phyloP scores from a whole-genome alignment of 139 green algal species.

The Coccomyxa sp. region DNA sequence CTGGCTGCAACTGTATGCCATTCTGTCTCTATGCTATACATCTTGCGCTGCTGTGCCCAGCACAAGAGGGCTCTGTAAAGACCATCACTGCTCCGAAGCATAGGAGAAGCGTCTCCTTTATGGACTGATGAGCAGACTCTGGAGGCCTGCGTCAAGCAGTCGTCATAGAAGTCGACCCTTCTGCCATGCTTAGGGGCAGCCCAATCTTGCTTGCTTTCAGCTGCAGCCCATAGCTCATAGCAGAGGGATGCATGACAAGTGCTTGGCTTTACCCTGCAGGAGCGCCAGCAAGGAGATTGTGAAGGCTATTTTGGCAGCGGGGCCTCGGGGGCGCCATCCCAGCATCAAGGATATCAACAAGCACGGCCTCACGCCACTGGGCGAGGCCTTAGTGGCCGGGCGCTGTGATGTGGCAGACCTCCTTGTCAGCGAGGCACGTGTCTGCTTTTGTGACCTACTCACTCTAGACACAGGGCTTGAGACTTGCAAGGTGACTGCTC shows the following conservation, averaged over 20 bases:
- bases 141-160: too few species aligned
- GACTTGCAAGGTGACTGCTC: too few species aligned
- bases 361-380: slow-evolving; percentile 52
- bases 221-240: neutral
- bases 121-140: too few species aligned
- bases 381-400: slow-evolving; percentile 43
- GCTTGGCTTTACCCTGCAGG: neutral
- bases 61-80: too few species aligned
- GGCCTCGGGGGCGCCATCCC: slow-evolving; percentile 18
- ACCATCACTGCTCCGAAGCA: too few species aligned
- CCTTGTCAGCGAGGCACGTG: slow-evolving; percentile 5
- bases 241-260: neutral
- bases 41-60: too few species aligned
- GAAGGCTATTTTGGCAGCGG: slow-evolving; percentile 35
- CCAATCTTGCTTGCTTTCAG: too few species aligned
- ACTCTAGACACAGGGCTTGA: neutral
- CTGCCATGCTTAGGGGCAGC: too few species aligned
- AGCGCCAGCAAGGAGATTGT: slow-evolving; percentile 12
- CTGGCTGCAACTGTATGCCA: too few species aligned
- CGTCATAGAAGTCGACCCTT: too few species aligned
- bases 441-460: neutral
- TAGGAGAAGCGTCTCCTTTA: too few species aligned
- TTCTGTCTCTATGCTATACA: too few species aligned
- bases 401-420: slow-evolving; percentile 14
- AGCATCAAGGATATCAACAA: slow-evolving; percentile 42